Evolutionary conservation across 805 yeast species (phyloP), one percentile per base, ranked within the genome.

Genomic region (Candida suzukii): DNA sequence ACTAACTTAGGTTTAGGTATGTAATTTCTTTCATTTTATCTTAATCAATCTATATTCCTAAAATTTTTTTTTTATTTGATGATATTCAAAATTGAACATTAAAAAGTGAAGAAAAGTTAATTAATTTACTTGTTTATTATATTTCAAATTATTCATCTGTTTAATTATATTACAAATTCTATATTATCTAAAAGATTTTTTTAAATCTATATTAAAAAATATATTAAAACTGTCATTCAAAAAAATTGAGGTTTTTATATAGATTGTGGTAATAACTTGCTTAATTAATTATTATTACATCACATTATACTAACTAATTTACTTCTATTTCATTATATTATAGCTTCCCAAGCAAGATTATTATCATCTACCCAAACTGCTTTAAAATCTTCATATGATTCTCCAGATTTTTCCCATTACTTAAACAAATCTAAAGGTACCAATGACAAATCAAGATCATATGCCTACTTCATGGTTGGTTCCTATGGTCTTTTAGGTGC

Each of bases 381-480:
- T 44, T 67, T 74, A 48, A 83, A 84, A 60, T 77, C 93, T 41
- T 78, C 82, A 54, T 90, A 85, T 74, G 83, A 86, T 67, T 90
- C 93, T 40, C 98, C 97, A 64, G 91, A 90, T 68, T 90, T 78
- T 67, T 75, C 84, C 48, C 80, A 76, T 52, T 85, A 87, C 68
- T 73, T 88, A 57, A 84, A 83, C 73, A 76, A 76, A 50, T 66
- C 76, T 57, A 73, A 75, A 52, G 76, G 84, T 64, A 71, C 80
- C 55, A 53, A 62, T 45, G 95, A 86, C 60, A 77, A 78, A 60
- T 71, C 80, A 56, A 86, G 96, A 66, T 88, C 83, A 66, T 83
- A 83, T 71, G 77, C 95, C 49, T 93, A 93, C 76, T 91, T 95
- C 75, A 88, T 95, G 90, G 91, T 93, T 53, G 99, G 99, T 54